These are phyloP conservation scores for Thelephora ganbajun DNA, from an alignment of 768 basidiomycete species.

Conservation along the genomic window DNA sequence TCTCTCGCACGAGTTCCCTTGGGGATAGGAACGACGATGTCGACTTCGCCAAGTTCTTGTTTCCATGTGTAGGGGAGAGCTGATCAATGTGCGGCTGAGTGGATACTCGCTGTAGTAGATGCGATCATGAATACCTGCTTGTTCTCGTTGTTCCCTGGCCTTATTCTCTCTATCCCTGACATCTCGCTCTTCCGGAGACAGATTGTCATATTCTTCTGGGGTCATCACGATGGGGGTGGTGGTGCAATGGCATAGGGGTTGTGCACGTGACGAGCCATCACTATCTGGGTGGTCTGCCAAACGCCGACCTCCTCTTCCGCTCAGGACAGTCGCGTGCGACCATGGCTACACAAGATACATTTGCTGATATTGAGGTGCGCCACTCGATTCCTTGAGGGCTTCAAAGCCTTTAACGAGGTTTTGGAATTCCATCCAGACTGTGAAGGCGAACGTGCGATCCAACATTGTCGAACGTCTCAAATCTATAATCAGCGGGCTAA, in stretches of 20 bases:
- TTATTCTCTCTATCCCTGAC: slow-evolving; percentile 53
- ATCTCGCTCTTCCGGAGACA: slow-evolving; percentile 66
- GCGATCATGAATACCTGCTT: slow-evolving; percentile 50
- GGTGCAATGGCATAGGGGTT: slow-evolving; percentile 8
- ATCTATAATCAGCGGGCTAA: slow-evolving; percentile 63
- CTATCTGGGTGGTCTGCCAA: neutral
- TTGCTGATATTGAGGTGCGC: slow-evolving; percentile 66
- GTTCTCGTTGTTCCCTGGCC: slow-evolving; percentile 62
- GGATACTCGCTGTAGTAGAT: slow-evolving; percentile 8
- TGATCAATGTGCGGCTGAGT: slow-evolving; percentile 16
- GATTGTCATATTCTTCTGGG: slow-evolving; percentile 56
- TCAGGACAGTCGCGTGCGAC: neutral
- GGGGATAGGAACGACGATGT: slow-evolving; percentile 72
- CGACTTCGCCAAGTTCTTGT: slow-evolving; percentile 80
- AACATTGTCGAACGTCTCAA: slow-evolving; percentile 83
- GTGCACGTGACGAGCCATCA: slow-evolving; percentile 13
- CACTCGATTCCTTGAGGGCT: slow-evolving; percentile 1
- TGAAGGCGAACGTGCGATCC: slow-evolving; percentile 55
- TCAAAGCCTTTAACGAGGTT: neutral
- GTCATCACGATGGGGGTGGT: slow-evolving; percentile 12
- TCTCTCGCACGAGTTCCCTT: slow-evolving; percentile 76
- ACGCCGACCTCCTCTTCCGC: neutral
- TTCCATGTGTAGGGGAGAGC: slow-evolving; percentile 87
- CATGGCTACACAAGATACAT: slow-evolving; percentile 51
- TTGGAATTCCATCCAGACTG: slow-evolving; percentile 26